These are phyloP conservation scores for Rhynchosporium secalis DNA, from an alignment of 2,329 filamentous ascomycete genomes.

Conservation along the genomic window DNA sequence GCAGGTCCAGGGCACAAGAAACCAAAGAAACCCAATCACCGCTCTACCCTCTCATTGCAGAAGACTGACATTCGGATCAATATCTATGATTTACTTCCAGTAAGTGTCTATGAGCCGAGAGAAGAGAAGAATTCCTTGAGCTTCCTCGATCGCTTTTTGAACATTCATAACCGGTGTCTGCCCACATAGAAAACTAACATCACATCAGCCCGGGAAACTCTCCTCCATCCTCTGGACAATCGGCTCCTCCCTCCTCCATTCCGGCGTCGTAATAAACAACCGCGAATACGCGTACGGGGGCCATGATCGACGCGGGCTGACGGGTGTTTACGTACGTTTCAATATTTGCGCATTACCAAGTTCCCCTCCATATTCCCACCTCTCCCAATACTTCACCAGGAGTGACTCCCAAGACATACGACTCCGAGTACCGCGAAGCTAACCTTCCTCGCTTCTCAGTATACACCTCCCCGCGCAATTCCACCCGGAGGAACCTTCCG, in stretches of 20 bases:
- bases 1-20: conserved; percentile 25
- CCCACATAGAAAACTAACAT: background rate
- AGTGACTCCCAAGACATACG: too few relatives aligned
- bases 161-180: background rate
- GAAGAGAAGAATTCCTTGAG: background rate
- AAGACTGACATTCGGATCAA: conserved; percentile 75
- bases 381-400: too few relatives aligned
- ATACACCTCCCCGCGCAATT: conserved; percentile 69
- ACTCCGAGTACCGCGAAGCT: too few relatives aligned
- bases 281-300: conserved; percentile 85
- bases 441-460: conserved; percentile 38
- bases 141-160: background rate
- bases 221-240: conserved; percentile 77
- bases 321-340: conserved; percentile 65
- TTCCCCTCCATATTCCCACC: too few relatives aligned
- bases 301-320: conserved; percentile 68
- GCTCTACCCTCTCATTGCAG: conserved; percentile 67
- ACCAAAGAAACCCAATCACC: conserved; percentile 46
- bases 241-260: conserved; percentile 76
- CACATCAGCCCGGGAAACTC: conserved; percentile 64
- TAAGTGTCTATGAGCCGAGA: conserved; percentile 41
- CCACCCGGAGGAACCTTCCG: conserved; percentile 78
- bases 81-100: conserved; percentile 75
- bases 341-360: too few relatives aligned
- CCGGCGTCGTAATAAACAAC: conserved; percentile 77